Evolutionary conservation across 352 stramenopile species (phyloP).

Genomic region (Globisporangium takayamanum): DNA sequence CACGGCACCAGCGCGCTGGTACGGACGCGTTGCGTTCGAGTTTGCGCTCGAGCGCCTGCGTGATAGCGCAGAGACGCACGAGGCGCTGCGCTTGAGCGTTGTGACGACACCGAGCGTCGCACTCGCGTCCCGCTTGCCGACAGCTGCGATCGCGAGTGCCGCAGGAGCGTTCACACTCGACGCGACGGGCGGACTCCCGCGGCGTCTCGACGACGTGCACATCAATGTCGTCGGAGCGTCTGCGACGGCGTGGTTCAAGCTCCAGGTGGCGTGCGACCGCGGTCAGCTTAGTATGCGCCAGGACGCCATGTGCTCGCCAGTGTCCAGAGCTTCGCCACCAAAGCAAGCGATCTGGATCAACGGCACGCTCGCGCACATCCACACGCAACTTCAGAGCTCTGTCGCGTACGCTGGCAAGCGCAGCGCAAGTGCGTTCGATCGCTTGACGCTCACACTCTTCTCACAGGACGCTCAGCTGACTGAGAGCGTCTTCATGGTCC

Average conservation of each 20-base stretch:
- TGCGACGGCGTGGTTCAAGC: conserved; percentile 6
- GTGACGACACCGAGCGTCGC: background rate
- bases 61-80: background rate
- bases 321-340: background rate
- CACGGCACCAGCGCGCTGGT: conserved; percentile 2
- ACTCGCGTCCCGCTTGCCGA: background rate
- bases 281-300: background rate
- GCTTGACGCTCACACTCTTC: conserved; percentile 8
- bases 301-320: background rate
- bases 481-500: conserved; percentile 7
- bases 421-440: conserved; percentile 3
- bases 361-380: conserved; percentile 15
- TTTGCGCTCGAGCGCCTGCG: conserved; percentile 4
- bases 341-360: conserved; percentile 17
- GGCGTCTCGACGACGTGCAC: conserved; percentile 1
- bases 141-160: background rate
- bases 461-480: conserved; percentile 1
- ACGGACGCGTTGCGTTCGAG: conserved; percentile 4
- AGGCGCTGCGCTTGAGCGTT: background rate
- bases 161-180: background rate
- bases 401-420: background rate
- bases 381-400: conserved; percentile 7
- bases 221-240: conserved; percentile 2
- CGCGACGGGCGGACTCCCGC: conserved; percentile 2
- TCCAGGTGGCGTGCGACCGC: conserved; percentile 5